Percentiles rank a stretch among this genome's conserved stretches.
These are phyloP conservation scores for Myxozyma kluyveri DNA, from an alignment of 805 yeast species.

Conservation along the genomic window DNA sequence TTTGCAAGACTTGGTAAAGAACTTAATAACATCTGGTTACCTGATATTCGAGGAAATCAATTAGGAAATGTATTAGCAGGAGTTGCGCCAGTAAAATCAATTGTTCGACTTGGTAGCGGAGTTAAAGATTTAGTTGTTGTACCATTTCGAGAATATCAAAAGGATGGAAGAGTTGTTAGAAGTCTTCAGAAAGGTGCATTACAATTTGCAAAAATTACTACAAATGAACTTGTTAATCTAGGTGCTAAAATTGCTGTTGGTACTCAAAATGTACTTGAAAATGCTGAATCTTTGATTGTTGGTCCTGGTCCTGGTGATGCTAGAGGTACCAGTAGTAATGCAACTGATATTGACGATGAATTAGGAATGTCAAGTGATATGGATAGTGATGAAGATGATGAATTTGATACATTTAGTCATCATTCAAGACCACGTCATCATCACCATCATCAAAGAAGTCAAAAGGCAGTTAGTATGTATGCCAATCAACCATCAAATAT, in stretches of 20 bases:
- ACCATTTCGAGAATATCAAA: slow-evolving; percentile 70
- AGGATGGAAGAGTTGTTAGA: slow-evolving; percentile 66
- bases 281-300: slow-evolving; percentile 73
- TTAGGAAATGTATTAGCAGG: slow-evolving; percentile 80
- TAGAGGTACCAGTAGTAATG: background rate
- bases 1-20: slow-evolving; percentile 55
- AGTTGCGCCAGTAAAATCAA: slow-evolving; percentile 72
- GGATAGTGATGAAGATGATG: slow-evolving; percentile 39
- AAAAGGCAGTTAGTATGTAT: slow-evolving; percentile 61
- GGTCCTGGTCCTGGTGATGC: slow-evolving; percentile 42
- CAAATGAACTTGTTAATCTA: slow-evolving; percentile 73
- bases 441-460: background rate
- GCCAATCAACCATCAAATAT: slow-evolving; percentile 77
- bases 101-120: slow-evolving; percentile 76
- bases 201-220: slow-evolving; percentile 70
- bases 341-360: slow-evolving; percentile 16
- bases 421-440: background rate
- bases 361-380: slow-evolving; percentile 13
- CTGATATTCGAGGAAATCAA: slow-evolving; percentile 81
- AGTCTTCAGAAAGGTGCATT: slow-evolving; percentile 73
- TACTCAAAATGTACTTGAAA: slow-evolving; percentile 75
- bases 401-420: background rate
- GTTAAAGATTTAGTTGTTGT: slow-evolving; percentile 68
- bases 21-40: slow-evolving; percentile 76
- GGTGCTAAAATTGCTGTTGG: slow-evolving; percentile 88